Evolutionary conservation across 352 stramenopile genomes (phyloP).

Genomic region (Elongisporangium undulatum): DNA sequence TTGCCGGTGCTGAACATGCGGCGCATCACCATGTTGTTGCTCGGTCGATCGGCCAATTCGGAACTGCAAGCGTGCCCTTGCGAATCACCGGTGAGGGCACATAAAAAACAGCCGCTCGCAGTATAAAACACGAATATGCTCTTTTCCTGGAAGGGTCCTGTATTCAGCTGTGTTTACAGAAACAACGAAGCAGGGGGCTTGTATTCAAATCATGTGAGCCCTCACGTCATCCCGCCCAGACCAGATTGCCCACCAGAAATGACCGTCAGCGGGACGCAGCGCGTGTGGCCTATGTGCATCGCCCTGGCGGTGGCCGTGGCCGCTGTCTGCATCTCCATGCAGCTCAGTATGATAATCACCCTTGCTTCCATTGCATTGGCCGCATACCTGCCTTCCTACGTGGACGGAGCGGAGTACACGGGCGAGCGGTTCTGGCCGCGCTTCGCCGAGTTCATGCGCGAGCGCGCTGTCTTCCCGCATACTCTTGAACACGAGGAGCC

Average conservation of each 20-base stretch:
- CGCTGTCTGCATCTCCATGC: conserved; percentile 24
- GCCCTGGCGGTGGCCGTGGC: conserved; percentile 23
- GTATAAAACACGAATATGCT: background rate
- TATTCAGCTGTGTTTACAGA: conserved; percentile 1
- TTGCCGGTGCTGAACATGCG: conserved; percentile 8
- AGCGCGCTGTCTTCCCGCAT: conserved; percentile 22
- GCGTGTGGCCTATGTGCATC: conserved; percentile 23
- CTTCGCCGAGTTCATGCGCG: conserved; percentile 36
- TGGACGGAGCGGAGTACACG: conserved; percentile 51
- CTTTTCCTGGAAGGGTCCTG: conserved; percentile 2
- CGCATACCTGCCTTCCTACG: conserved; percentile 52
- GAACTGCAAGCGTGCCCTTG: conserved; percentile 1
- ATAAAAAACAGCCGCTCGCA: background rate
- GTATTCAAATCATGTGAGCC: background rate
- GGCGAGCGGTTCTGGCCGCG: conserved; percentile 53
- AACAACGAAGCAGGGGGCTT: background rate
- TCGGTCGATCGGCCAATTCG: conserved; percentile 2
- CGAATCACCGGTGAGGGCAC: background rate
- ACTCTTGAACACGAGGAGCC: conserved; percentile 71
- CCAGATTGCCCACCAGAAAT: background rate
- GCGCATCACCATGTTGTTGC: conserved; percentile 11
- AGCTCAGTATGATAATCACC: conserved; percentile 10
- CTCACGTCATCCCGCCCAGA: background rate
- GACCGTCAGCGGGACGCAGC: conserved; percentile 4
- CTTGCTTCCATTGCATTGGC: conserved; percentile 20